phyloP scores from a whole-genome alignment of 768 basidiomycete species.

The Suillus fuscotomentosus region DNA sequence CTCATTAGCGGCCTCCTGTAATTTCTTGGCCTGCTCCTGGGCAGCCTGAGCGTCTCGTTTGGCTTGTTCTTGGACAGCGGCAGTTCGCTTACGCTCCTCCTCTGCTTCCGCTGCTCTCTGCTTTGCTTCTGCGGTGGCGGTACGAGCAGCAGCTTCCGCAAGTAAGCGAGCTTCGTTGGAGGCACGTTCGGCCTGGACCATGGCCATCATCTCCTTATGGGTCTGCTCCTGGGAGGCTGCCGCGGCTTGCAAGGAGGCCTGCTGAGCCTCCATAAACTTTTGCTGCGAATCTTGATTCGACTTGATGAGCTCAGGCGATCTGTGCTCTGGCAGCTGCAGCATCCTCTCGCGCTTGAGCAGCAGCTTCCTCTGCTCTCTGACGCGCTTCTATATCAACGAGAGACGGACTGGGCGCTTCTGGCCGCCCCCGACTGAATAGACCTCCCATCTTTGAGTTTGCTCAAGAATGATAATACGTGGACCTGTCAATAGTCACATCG shows the following conservation, averaged over 20 bases:
- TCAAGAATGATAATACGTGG: not conserved
- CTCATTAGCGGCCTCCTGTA: conserved; percentile 16
- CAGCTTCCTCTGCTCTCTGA: conserved; percentile 3
- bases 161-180: conserved; percentile 2
- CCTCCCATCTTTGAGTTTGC: not conserved
- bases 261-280: not conserved
- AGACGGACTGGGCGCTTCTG: conserved; percentile 2
- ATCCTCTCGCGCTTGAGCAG: conserved; percentile 1
- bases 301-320: not conserved
- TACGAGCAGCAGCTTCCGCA: conserved; percentile 9
- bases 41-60: conserved; percentile 9
- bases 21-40: conserved; percentile 4
- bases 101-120: conserved; percentile 5
- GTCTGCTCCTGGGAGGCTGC: not conserved
- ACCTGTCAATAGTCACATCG: not conserved
- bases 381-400: not conserved
- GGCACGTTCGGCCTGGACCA: not conserved
- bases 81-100: conserved; percentile 12
- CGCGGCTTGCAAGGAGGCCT: not conserved
- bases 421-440: not conserved
- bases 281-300: conserved; percentile 1
- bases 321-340: conserved; percentile 2
- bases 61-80: conserved; percentile 10
- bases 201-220: conserved; percentile 2
- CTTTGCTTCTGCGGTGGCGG: not conserved